Evolutionary conservation across 2,329 filamentous ascomycete genomes (phyloP), one percentile per base, ranked within the genome.

Genomic region (Clonostachys rhizophaga): DNA sequence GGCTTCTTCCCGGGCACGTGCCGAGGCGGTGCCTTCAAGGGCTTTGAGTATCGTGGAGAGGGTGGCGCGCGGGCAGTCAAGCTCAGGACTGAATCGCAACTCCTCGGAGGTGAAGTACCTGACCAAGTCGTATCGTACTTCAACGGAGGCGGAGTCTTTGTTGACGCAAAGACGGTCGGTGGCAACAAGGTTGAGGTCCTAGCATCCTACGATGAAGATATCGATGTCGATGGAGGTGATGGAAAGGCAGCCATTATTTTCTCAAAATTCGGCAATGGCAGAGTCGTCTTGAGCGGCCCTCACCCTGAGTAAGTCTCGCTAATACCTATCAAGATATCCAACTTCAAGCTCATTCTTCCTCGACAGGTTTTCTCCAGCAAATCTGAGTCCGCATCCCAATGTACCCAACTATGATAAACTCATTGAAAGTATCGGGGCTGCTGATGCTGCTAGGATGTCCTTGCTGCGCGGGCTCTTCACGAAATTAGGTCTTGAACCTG

Each of bases 61-160:
- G 81, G 72, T 42, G 94, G 94, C 2, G 89, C 94, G 2, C 79
- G 81, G 55, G 89, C 89, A 3, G 83, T 83, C 1, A 75, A 78
- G 48, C 56, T 97, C 42, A 77, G 74, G 45, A 82, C 94, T 12
- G 71, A 79, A 12, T 82, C 81, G 52, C 74, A 73, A 3, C 81
- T 95, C 50, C 64, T 68, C 1, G 76, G 72, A 1, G 76, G 72
- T 0, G 67, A 69, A 5, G 62, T 86, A 2, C 79, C 84, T 0
- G 76, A 81, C 2, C 71, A 74, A 2, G 89, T 95, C 50, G 73
- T 76, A 46, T 85, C 83, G 13, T 99, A 99, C 62, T 96, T 92
- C 65, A 99, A 99, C 56, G 94, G 94, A 1, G 94, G 94, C 1
- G 91, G 94, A 5, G 83, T 95, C 2, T 99, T 97, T 69, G 89